Base-by-base conservation (phyloP, 306 rosid genomes). In the Quercus alba region DNA sequence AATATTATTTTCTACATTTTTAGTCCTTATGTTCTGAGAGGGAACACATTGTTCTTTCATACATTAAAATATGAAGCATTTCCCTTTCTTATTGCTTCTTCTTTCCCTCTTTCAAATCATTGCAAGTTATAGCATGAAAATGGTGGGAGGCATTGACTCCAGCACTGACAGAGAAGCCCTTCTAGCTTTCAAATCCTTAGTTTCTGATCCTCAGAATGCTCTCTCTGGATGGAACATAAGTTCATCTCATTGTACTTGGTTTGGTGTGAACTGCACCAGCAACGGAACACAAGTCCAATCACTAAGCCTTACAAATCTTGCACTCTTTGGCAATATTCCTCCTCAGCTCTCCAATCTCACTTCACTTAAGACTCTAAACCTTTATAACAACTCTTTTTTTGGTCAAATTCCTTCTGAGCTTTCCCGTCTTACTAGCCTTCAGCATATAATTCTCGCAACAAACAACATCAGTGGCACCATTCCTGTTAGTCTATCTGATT, bases 241-340 rank as follows among this genome's bases (percentile, higher is more conserved):
- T 80, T 85, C 86, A 15, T 72, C 76, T 26, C 86, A 82, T 35
- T 85, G 88, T 31, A 66, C 55, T 4, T 85, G 88, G 88, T 41
- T 56, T 12, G 86, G 86, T 51, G 84, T 82, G 4, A 73, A 78
- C 5, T 84, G 90, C 78, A 72, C 79, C 77, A 84, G 62, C 72
- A 10, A 23, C 72, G 80, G 68, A 51, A 49, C 18, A 3, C 77
- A 77, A 78, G 88, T 87, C 25, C 66, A 73, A 35, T 84, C 84
- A 56, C 86, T 87, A n/a, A n/a, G 14, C 11, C 74, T 87, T 18
- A 3, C 26, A 20, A 67, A 63, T 72, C 77, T 73, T 25, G 33
- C 26, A 28, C 86, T 82, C 78, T 75, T 73, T 41, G 90, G 88
- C 17, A 76, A 30, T 30, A 26, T 87, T 4, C 67, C 86, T n/a